These are phyloP conservation scores for Penicillium simplicissimum DNA, from an alignment of 495 filamentous ascomycete genomes.

Conservation along the genomic window DNA sequence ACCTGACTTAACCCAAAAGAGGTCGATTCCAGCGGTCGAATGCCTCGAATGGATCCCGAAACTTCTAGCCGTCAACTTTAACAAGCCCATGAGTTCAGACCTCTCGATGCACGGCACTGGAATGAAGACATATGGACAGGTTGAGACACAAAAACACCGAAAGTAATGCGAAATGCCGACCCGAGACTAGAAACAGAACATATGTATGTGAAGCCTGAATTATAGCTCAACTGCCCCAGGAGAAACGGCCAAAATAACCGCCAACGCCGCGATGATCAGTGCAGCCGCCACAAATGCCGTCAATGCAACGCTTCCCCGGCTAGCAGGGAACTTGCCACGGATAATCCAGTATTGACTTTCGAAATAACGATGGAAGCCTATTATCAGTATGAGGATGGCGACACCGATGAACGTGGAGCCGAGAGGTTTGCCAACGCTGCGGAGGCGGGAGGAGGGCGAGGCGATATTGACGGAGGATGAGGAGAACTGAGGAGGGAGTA, in stretches of 20 bases:
- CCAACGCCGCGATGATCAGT: slow-evolving; percentile 69
- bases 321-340: slow-evolving; percentile 90
- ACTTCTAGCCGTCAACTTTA: not conserved
- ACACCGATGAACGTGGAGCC: slow-evolving; percentile 91
- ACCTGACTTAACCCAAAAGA: not conserved
- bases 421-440: slow-evolving; percentile 85
- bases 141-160: not conserved
- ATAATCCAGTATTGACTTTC: slow-evolving; percentile 82
- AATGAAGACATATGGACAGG: not conserved
- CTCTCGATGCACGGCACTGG: not conserved
- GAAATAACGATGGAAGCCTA: slow-evolving; percentile 75
- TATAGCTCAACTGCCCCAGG: slow-evolving; percentile 51
- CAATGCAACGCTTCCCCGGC: slow-evolving; percentile 80
- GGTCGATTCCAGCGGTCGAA: not conserved
- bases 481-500: slow-evolving; percentile 23
- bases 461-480: slow-evolving; percentile 13
- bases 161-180: not conserved
- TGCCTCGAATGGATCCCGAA: not conserved
- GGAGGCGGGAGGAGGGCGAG: slow-evolving; percentile 47
- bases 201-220: not conserved
- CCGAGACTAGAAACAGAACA: not conserved
- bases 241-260: slow-evolving; percentile 69
- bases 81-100: not conserved
- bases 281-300: slow-evolving; percentile 68
- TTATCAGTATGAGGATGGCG: slow-evolving; percentile 77